Conservation (phyloP, 768 basidiomycete species). For the Lentinula lateritia region DNA sequence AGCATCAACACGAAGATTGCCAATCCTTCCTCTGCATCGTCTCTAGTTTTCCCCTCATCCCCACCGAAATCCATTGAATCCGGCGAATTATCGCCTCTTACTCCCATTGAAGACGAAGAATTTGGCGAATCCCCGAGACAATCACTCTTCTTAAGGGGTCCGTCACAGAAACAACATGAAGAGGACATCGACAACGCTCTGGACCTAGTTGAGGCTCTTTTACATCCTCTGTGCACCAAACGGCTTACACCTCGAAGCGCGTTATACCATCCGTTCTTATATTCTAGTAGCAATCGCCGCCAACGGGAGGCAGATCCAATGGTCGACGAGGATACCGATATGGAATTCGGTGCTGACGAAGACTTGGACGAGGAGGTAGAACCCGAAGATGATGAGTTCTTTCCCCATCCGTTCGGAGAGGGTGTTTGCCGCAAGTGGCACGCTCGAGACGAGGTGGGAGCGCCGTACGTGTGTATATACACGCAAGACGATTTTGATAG, state of each 20-base stretch:
- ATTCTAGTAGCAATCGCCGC: background rate
- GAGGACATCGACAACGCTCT: conserved; percentile 62
- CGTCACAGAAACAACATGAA: conserved; percentile 35
- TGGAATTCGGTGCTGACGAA: background rate
- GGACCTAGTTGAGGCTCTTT: conserved; percentile 65
- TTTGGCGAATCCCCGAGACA: background rate
- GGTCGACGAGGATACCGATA: conserved; percentile 2
- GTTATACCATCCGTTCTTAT: conserved; percentile 76
- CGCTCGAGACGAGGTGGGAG: conserved; percentile 50
- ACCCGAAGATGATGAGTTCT: conserved; percentile 55
- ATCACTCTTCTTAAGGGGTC: background rate
- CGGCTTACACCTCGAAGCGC: conserved; percentile 74
- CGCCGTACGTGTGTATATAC: conserved; percentile 44
- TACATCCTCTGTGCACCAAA: conserved; percentile 74
- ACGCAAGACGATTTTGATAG: conserved; percentile 10
- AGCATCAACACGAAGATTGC: background rate
- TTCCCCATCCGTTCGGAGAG: conserved; percentile 63
- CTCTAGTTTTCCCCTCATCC: conserved; percentile 8
- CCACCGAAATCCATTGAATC: conserved; percentile 11
- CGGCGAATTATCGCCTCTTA: conserved; percentile 14
- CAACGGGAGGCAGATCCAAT: background rate
- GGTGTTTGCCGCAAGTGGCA: conserved; percentile 66
- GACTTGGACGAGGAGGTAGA: conserved; percentile 16
- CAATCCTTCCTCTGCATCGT: background rate
- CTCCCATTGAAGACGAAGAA: conserved; percentile 13